Evolutionary conservation across 2,329 filamentous ascomycete genomes (phyloP).

Genomic region (Fusarium sp.): DNA sequence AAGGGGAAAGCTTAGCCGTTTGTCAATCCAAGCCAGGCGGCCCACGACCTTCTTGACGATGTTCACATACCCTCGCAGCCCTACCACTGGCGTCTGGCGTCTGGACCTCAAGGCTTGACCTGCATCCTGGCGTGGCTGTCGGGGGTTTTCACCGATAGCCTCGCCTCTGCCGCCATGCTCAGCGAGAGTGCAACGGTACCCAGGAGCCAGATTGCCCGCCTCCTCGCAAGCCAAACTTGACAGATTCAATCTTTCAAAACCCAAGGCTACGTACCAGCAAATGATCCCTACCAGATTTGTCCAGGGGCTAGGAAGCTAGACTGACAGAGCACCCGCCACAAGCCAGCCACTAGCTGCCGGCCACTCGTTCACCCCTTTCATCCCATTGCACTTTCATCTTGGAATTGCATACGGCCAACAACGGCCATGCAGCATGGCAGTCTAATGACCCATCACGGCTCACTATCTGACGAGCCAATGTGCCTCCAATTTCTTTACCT

Average conservation of each 20-base stretch:
- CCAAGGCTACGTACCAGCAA: constrained; percentile 21
- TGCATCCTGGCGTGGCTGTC: constrained; percentile 27
- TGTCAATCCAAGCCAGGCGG: constrained; percentile 26
- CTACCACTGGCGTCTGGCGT: constrained; percentile 32
- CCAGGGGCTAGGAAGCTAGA: constrained; percentile 11
- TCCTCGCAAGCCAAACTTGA: background rate
- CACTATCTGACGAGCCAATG: constrained; percentile 43
- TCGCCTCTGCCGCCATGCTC: constrained; percentile 10
- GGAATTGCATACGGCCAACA: constrained; percentile 36
- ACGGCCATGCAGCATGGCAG: constrained; percentile 38
- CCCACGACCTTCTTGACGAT: constrained; percentile 35
- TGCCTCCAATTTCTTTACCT: constrained; percentile 45
- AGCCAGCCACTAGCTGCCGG: constrained; percentile 25
- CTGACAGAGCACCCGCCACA: constrained; percentile 15
- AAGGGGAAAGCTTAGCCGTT: constrained; percentile 24
- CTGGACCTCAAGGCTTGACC: constrained; percentile 25
- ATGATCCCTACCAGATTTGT: constrained; percentile 25
- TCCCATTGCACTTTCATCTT: constrained; percentile 21
- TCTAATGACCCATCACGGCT: constrained; percentile 26
- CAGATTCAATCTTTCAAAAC: constrained; percentile 15
- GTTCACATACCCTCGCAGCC: constrained; percentile 40
- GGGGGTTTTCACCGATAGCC: constrained; percentile 22
- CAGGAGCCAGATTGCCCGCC: constrained; percentile 25
- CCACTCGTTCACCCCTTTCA: constrained; percentile 28
- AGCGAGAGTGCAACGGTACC: constrained; percentile 16